Percentiles rank a stretch among this genome's conserved stretches.
Evolutionary conservation across 257 asterid species (phyloP).

Genomic region (Coffea eugenioides): DNA sequence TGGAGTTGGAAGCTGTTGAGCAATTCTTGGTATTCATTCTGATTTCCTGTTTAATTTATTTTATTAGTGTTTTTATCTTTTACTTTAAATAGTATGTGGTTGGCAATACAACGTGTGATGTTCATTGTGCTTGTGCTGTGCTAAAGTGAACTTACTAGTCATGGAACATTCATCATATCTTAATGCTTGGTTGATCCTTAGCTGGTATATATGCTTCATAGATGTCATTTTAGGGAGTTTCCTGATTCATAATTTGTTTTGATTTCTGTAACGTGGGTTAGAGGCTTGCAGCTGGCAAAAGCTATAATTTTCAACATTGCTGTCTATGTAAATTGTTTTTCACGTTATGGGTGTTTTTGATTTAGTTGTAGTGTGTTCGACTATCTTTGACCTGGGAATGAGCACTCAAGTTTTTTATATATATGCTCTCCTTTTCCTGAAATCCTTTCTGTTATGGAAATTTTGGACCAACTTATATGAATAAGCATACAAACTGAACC

Average conservation of each 20-base stretch:
- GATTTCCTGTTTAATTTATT: slow-evolving; percentile 6
- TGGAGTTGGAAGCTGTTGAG: slow-evolving; percentile 96
- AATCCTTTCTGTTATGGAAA: neutral
- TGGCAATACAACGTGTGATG: neutral
- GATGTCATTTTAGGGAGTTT: neutral
- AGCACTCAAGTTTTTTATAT: neutral
- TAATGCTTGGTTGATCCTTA: neutral
- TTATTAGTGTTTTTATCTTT: neutral
- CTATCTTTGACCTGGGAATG: neutral
- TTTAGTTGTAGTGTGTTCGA: neutral
- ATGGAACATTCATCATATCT: neutral
- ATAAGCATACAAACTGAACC: neutral
- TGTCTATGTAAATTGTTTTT: neutral
- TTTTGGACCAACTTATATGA: neutral
- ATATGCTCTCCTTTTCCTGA: neutral
- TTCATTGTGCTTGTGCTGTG: neutral
- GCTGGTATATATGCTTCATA: neutral
- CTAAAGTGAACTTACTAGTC: neutral
- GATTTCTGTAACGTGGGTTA: neutral
- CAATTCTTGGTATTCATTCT: slow-evolving; percentile 72
- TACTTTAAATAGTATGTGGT: neutral
- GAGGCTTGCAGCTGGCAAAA: neutral
- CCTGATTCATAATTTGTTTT: neutral
- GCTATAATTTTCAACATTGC: neutral
- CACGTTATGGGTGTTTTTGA: neutral